Evolutionary conservation across 1,284 basidiomycete species (phyloP).

Genomic region (Leccinum griseonigrum): DNA sequence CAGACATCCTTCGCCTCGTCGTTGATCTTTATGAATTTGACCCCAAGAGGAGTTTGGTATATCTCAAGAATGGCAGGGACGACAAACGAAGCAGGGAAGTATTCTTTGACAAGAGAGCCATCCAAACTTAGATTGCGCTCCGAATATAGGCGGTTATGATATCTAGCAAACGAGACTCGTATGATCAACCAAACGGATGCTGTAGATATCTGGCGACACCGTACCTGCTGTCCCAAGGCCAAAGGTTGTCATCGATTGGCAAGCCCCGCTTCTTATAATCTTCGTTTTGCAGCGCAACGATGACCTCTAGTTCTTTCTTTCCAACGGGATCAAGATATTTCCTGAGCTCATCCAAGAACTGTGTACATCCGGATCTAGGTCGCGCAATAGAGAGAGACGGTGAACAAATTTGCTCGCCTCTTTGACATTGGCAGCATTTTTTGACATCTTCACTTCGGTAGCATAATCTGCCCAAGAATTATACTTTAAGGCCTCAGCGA

Average conservation of each 20-base stretch:
- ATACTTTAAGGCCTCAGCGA: conserved; percentile 68
- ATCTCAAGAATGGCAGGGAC: conserved; percentile 78
- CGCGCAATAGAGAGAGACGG: background rate
- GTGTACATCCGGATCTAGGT: background rate
- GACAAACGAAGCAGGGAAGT: conserved; percentile 80
- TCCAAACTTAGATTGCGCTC: conserved; percentile 68
- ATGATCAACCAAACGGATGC: background rate
- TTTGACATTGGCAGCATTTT: conserved; percentile 45
- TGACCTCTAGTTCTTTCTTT: conserved; percentile 56
- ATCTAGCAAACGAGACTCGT: conserved; percentile 30
- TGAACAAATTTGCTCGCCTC: conserved; percentile 38
- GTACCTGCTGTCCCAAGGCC: conserved; percentile 61
- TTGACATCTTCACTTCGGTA: conserved; percentile 83
- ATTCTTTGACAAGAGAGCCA: conserved; percentile 77
- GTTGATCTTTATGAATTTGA: conserved; percentile 66
- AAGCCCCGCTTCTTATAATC: conserved; percentile 58
- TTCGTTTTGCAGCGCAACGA: conserved; percentile 69
- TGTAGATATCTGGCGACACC: background rate
- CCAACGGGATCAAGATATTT: conserved; percentile 68
- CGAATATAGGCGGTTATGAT: conserved; percentile 70
- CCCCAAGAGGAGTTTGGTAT: conserved; percentile 76
- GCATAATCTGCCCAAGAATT: conserved; percentile 77
- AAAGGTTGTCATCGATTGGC: conserved; percentile 67
- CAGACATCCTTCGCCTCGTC: conserved; percentile 51
- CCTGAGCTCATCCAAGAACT: conserved; percentile 72